Percentiles rank a stretch among this genome's conserved stretches.
Conservation (phyloP, 2,329 filamentous ascomycete species). For the Didymella pomorum region DNA sequence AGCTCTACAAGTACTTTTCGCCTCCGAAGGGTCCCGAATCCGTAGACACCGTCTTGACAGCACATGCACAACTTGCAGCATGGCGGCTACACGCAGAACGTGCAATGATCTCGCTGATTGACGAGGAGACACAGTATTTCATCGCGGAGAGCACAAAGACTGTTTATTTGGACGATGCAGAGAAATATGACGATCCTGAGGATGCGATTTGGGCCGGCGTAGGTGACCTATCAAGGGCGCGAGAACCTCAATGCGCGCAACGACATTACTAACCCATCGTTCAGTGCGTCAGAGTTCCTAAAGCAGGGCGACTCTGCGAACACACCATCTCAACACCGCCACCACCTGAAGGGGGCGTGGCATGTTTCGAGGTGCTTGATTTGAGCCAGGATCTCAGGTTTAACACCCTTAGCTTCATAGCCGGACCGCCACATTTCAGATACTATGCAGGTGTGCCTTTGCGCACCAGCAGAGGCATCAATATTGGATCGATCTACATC, state of each 20-base stretch:
- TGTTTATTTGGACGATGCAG: constrained; percentile 48
- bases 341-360: constrained; percentile 37
- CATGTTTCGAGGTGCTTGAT: constrained; percentile 52
- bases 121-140: constrained; percentile 58
- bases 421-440: constrained; percentile 35
- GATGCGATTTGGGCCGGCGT: constrained; percentile 49
- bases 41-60: constrained; percentile 46
- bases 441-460: constrained; percentile 49
- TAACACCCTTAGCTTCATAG: constrained; percentile 41
- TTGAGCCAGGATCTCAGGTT: constrained; percentile 45
- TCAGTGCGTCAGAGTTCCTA: constrained; percentile 44
- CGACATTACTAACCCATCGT: constrained; percentile 3
- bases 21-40: constrained; percentile 22
- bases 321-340: constrained; percentile 35
- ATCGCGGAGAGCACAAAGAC: constrained; percentile 60
- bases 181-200: constrained; percentile 42
- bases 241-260: too few relatives aligned
- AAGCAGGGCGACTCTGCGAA: constrained; percentile 47
- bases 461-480: constrained; percentile 39
- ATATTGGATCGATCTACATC: constrained; percentile 46
- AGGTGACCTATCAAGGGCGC: neutral
- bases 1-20: constrained; percentile 42
- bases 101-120: constrained; percentile 56
- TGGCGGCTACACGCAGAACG: constrained; percentile 48
- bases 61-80: constrained; percentile 49